phyloP scores from a whole-genome alignment of 1,284 basidiomycete species.

The Cutaneotrichosporon sp. region DNA sequence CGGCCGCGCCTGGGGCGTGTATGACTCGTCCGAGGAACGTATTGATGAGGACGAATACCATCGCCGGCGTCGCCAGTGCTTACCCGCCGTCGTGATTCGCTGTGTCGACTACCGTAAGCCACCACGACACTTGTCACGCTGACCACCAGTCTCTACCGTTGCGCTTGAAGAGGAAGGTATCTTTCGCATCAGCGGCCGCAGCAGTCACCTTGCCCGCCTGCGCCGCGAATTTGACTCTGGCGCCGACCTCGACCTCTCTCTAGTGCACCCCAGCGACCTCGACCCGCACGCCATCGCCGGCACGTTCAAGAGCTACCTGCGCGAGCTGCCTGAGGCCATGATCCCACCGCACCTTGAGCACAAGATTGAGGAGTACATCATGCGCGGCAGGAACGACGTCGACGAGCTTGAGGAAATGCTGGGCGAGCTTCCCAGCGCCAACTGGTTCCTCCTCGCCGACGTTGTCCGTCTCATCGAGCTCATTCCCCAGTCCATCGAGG shows the following conservation, averaged over 20 bases:
- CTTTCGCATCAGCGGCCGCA: constrained; percentile 48
- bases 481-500: constrained; percentile 30
- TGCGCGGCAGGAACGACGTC: constrained; percentile 7
- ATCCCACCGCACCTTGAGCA: constrained; percentile 63
- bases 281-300: constrained; percentile 90
- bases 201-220: constrained; percentile 63
- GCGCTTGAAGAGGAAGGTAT: constrained; percentile 49
- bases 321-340: constrained; percentile 67
- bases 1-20: constrained; percentile 32
- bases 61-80: constrained; percentile 27
- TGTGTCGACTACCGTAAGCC: constrained; percentile 46
- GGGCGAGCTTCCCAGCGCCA: constrained; percentile 34
- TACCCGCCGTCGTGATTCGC: constrained; percentile 46
- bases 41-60: constrained; percentile 22
- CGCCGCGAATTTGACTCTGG: constrained; percentile 78
- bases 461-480: constrained; percentile 42
- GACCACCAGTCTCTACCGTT: constrained; percentile 40
- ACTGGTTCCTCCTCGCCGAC: constrained; percentile 48
- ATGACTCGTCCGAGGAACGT: constrained; percentile 21
- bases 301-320: constrained; percentile 52
- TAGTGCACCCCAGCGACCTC: constrained; percentile 70
- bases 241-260: constrained; percentile 73
- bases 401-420: constrained; percentile 28
- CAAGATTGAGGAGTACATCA: constrained; percentile 59
- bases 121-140: background rate